Evolutionary conservation across 257 asterid genomes (phyloP).

Genomic region (Mitragyna speciosa): DNA sequence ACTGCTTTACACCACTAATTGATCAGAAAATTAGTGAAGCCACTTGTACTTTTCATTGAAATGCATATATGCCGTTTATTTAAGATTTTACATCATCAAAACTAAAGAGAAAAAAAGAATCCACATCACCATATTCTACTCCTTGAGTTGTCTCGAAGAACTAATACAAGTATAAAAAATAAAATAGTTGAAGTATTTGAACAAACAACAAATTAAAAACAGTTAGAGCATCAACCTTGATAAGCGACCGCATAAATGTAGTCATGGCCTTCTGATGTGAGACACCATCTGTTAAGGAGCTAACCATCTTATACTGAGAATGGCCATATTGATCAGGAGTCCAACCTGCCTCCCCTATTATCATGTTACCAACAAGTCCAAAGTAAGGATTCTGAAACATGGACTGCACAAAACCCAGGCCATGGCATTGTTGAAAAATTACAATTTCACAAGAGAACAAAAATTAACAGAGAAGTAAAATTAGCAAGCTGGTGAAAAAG

Average conservation of each 20-base stretch:
- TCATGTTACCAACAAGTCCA: slow-evolving; percentile 31
- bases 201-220: too few relatives aligned
- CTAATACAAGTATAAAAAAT: not conserved
- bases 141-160: not conserved
- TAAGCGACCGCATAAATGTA: slow-evolving; percentile 86
- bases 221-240: slow-evolving; percentile 51
- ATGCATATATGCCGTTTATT: not conserved
- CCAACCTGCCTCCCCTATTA: slow-evolving; percentile 95
- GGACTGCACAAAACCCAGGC: slow-evolving; percentile 3
- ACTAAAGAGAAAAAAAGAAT: not conserved
- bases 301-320: slow-evolving; percentile 70
- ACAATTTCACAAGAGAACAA: not conserved
- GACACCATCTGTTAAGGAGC: slow-evolving; percentile 58
- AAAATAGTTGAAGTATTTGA: slow-evolving; percentile 1
- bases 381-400: slow-evolving; percentile 20
- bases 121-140: not conserved
- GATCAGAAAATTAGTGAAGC: not conserved
- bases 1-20: not conserved
- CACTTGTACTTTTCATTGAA: not conserved
- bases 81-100: not conserved
- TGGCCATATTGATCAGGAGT: slow-evolving; percentile 92
- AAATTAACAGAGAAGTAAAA: not conserved
- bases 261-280: slow-evolving; percentile 75
- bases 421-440: not conserved
- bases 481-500: not conserved